Evolutionary conservation across 768 basidiomycete species (phyloP), one percentile per base, ranked within the genome.

Genomic region (Crassisporium funariophilum): DNA sequence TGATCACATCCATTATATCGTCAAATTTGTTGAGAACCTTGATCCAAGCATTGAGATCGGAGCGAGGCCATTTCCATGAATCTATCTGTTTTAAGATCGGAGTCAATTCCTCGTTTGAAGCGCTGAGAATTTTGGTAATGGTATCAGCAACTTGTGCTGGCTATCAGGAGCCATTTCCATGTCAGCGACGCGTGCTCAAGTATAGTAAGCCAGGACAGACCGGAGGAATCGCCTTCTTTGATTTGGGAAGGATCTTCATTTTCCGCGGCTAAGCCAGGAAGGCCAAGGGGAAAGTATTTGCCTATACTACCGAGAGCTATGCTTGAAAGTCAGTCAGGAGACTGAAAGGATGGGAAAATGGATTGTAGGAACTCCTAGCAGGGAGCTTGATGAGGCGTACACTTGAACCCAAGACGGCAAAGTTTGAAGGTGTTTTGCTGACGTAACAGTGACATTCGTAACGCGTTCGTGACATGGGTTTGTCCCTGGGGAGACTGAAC

Each of bases 21-120:
- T 99, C 97, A 64, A 99, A 94, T 64, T 88, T 89, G 78, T 99
- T 95, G 38, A 99, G 82, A 47, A 95, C 91, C 62, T 86, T 86
- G 65, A 92, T 84, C 97, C 97, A 99, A 46, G 89, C 84, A 70
- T 97, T 93, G 50, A 99, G 79, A 75, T 99, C 97, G 46, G 94
- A 94, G 52, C 97, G 82, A 25, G 94, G 91, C 87, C 91, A 98
- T 64, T 80, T 86, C 97, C 97, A 99, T 4, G 75, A 65, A 56
- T 87, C 81, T 59, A 95, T 84, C 50, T 78, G 67, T 23, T 77
- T 67, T 47, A 98, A 76, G 47, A 85, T 74, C 40, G 79, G 68
- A 3, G 84, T 72, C 21, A 98, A 74, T 54, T 92, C 83, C 31
- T 90, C 81, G 48, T 83, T 84, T 3, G 82, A 70, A 4, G 87